Evolutionary conservation across 306 rosid species (phyloP).

Genomic region (Cicer pinnatifidum): DNA sequence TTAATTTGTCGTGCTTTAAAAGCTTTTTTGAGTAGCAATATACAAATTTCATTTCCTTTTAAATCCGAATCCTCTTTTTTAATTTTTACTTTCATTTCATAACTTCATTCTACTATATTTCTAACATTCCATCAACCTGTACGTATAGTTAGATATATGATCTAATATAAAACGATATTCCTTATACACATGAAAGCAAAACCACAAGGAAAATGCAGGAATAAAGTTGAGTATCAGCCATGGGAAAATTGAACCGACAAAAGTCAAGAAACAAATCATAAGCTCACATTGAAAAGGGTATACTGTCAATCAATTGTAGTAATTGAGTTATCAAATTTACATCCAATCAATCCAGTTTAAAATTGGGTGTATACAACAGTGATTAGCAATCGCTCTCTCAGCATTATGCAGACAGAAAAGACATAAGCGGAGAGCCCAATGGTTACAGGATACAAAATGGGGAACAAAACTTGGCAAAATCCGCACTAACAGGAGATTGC

Average conservation of each 20-base stretch:
- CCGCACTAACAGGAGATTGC: slow-evolving; percentile 53
- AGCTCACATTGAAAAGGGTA: slow-evolving; percentile 33
- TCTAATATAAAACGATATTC: neutral
- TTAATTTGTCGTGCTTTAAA: no score
- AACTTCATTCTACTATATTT: neutral
- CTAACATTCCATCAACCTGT: neutral
- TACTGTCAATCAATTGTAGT: slow-evolving; percentile 45
- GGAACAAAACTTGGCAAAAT: slow-evolving; percentile 54
- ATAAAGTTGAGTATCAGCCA: neutral
- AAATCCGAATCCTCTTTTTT: neutral
- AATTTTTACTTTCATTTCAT: neutral
- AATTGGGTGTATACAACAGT: slow-evolving; percentile 35
- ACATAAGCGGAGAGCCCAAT: slow-evolving; percentile 80
- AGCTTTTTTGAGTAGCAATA: no score
- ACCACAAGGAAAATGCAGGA: slow-evolving; percentile 1
- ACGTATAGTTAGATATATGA: neutral
- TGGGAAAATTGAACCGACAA: slow-evolving; percentile 1
- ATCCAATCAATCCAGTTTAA: slow-evolving; percentile 32
- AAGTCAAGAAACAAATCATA: slow-evolving; percentile 15
- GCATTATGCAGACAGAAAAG: slow-evolving; percentile 57
- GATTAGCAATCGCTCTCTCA: slow-evolving; percentile 61
- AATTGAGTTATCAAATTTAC: slow-evolving; percentile 48
- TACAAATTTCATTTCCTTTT: no score
- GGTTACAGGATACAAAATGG: slow-evolving; percentile 43
- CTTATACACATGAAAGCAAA: neutral